These are phyloP conservation scores for Neonectria coccinea DNA, from an alignment of 2,329 filamentous ascomycete genomes.

Conservation along the genomic window DNA sequence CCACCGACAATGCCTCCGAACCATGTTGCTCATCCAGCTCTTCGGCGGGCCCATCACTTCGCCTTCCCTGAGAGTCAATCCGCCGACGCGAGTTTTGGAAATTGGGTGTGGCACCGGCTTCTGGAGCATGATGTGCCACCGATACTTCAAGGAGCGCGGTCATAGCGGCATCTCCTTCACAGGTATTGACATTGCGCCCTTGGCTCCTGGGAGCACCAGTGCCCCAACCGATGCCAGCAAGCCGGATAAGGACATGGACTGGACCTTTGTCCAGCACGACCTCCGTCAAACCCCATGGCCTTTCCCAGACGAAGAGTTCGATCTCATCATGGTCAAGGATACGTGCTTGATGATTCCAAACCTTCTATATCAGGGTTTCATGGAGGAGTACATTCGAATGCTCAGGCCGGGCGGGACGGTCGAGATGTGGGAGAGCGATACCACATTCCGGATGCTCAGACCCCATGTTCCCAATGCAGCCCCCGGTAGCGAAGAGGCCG, in stretches of 20 bases:
- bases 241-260: slow-evolving; percentile 79
- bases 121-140: slow-evolving; percentile 90
- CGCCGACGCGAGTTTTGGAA: slow-evolving; percentile 84
- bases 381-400: slow-evolving; percentile 82
- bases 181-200: slow-evolving; percentile 82
- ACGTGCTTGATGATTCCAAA: slow-evolving; percentile 75
- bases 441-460: slow-evolving; percentile 83
- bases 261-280: slow-evolving; percentile 91
- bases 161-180: slow-evolving; percentile 80
- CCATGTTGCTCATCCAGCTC: slow-evolving; percentile 82
- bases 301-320: slow-evolving; percentile 83
- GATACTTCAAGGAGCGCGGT: slow-evolving; percentile 78
- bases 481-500: slow-evolving; percentile 53
- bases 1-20: slow-evolving; percentile 87
- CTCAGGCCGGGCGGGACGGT: slow-evolving; percentile 82
- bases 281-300: slow-evolving; percentile 80
- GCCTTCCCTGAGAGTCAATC: slow-evolving; percentile 71
- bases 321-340: slow-evolving; percentile 91
- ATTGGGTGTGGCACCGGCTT: slow-evolving; percentile 88
- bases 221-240: slow-evolving; percentile 56
- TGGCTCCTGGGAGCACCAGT: slow-evolving; percentile 62
- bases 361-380: slow-evolving; percentile 64
- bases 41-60: slow-evolving; percentile 85
- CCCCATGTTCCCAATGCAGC: slow-evolving; percentile 74
- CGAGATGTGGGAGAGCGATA: slow-evolving; percentile 92